Evolutionary conservation across 2,329 filamentous ascomycete genomes (phyloP), one percentile per base, ranked within the genome.

Genomic region (Colletotrichum gloeosporioides): DNA sequence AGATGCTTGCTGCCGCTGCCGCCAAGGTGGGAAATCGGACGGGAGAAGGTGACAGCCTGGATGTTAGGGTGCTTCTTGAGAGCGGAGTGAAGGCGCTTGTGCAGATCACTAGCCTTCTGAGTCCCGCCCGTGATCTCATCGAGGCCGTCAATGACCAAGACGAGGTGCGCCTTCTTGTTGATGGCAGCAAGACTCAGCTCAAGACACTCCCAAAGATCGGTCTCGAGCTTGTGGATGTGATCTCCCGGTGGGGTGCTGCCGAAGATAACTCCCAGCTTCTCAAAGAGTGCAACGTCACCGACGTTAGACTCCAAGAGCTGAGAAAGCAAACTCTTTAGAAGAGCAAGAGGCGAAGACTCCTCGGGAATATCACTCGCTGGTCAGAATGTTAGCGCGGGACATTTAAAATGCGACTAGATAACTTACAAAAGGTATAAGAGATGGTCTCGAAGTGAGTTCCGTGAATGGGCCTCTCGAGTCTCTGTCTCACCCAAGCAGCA

Each of bases 401-500:
- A 22, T 6, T n/a, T 15, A 10, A 2, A 25, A 13, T 13, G 25
- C 7, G 10, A 2, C 8, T n/a, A 9, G 5, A 18, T 13, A 25
- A 80, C 83, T 80, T 69, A 85, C 83, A 81, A 71, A 87, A 86
- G 29, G 81, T 83, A 78, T 85, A 86, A 0, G 81, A 79, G 15
- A 87, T 77, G 0, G 85, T 83, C 8, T 81, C 80, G 57, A 85
- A 85, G 4, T 82, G 83, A 13, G 78, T 79, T 76, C 83, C 80
- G 64, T 84, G 80, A 4, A 86, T 78, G 3, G 85, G 85, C 9
- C 84, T 82, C 22, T 86, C 82, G 16, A 87, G 81, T 13, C 85
- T 80, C 71, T 87, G 85, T 36, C 84, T 81, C 44, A 86, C 83
- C 85, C 85, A 87, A 15, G 82, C 81, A 4, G 84, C 82, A n/a